phyloP scores from a whole-genome alignment of 805 yeast species.

The Zygosaccharomyces bisporus region DNA sequence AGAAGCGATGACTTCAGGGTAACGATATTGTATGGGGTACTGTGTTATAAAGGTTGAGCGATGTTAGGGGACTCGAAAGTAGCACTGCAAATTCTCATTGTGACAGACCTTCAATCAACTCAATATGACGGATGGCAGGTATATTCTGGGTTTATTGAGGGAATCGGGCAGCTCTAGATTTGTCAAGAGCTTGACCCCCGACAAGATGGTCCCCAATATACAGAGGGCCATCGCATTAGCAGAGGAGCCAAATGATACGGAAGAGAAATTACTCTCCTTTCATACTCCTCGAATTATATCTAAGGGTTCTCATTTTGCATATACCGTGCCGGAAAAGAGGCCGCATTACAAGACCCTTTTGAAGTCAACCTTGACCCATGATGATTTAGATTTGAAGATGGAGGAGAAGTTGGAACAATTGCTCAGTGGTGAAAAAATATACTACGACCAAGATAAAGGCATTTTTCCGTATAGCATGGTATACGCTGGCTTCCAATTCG shows the following conservation, averaged over 20 bases:
- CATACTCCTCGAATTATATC: conserved; percentile 49
- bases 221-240: conserved; percentile 29
- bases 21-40: neutral
- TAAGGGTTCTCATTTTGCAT: conserved; percentile 65
- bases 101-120: neutral
- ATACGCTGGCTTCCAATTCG: conserved; percentile 96
- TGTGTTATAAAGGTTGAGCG: neutral
- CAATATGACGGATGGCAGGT: conserved; percentile 26
- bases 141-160: conserved; percentile 23
- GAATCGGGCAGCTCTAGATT: conserved; percentile 26
- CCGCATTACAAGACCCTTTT: conserved; percentile 51
- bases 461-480: conserved; percentile 84
- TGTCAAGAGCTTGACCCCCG: conserved; percentile 27
- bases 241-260: conserved; percentile 21
- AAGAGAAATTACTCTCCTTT: conserved; percentile 27
- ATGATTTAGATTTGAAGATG: conserved; percentile 53
- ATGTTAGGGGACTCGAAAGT: neutral
- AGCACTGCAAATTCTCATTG: neutral
- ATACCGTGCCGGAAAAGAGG: conserved; percentile 62
- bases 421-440: conserved; percentile 57
- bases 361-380: conserved; percentile 56
- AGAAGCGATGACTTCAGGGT: conserved; percentile 4
- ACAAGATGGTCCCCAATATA: conserved; percentile 33
- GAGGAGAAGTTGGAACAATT: conserved; percentile 49
- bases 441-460: conserved; percentile 36